Base-by-base conservation (phyloP, 352 stramenopile species). In the Phytophthora sojae region DNA sequence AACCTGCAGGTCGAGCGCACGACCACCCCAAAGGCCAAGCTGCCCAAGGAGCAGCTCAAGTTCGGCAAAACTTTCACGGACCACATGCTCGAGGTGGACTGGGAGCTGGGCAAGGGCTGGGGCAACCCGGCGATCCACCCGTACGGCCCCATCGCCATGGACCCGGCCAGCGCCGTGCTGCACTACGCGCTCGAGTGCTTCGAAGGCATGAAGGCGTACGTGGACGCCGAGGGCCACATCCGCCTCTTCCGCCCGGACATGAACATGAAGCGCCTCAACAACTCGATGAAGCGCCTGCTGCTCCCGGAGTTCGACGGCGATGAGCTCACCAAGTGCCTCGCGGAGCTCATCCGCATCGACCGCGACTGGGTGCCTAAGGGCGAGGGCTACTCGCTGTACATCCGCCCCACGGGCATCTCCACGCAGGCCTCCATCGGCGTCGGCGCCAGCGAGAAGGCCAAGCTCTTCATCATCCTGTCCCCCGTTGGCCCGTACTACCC, bases 401-500 rank as follows among this genome's bases (percentile, higher is more conserved):
- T 99, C 57, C 93, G 97, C 39, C 97, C 97, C 9, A 98, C 94
- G 8, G 94, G 90, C n/a, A 97, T 99, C 69, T 96, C 89, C 66
- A 98, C 93, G 0, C 71, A 99, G 75, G 90, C 89, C 21, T 97
- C 85, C 54, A 91, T 99, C 57, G 95, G 96, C 44, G 81, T 99
- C 11, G 83, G 83, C 8, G 79, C 91, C n/a, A 95, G 94, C 25
- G 73, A 91, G 29, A 91, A 90, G 55, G 81, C 98, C 67, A 96
- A 99, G 64, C 80, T 99, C 25, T 99, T 97, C 72, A 91, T 98
- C 39, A 99, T 99, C 64, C 86, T 97, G 26, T 98, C 89, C 57
- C 98, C 98, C 8, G 97, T 99, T 7, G 98, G 98, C 17, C 98
- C 98, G 6, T 99, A 99, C 85, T 99, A 99, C 82, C 95, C 97